These are phyloP conservation scores for Penicillium samsonianum DNA, from an alignment of 495 filamentous ascomycete species.

Conservation along the genomic window DNA sequence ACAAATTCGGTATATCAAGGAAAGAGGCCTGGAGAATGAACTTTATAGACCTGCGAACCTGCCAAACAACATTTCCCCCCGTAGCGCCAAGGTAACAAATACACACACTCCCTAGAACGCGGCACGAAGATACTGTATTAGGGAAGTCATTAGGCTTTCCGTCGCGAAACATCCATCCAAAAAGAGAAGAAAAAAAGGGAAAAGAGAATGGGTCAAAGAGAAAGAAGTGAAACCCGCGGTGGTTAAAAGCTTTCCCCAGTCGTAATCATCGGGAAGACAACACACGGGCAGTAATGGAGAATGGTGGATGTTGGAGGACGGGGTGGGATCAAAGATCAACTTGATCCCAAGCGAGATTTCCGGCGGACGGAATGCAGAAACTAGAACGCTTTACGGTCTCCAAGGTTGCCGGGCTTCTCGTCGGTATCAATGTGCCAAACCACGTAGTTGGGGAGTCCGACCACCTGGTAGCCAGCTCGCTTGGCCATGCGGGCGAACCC, in stretches of 20 bases:
- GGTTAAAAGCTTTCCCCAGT: slow-evolving; percentile 1
- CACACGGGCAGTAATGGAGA: slow-evolving; percentile 17
- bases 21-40: slow-evolving; percentile 35
- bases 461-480: slow-evolving; percentile 88
- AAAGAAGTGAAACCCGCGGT: slow-evolving; percentile 17
- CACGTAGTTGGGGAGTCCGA: slow-evolving; percentile 93
- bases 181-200: slow-evolving; percentile 19
- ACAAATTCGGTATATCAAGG: slow-evolving; percentile 31
- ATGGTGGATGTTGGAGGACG: slow-evolving; percentile 20
- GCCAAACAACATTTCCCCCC: slow-evolving; percentile 42
- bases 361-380: slow-evolving; percentile 13
- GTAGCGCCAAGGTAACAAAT: slow-evolving; percentile 45
- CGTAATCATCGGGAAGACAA: background rate
- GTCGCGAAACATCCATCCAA: slow-evolving; percentile 32
- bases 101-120: slow-evolving; percentile 41
- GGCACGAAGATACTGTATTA: slow-evolving; percentile 43
- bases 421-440: slow-evolving; percentile 99
- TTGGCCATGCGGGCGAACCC: slow-evolving; percentile 99
- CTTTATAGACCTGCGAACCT: slow-evolving; percentile 43
- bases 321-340: slow-evolving; percentile 29
- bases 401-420: slow-evolving; percentile 84
- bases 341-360: slow-evolving; percentile 19
- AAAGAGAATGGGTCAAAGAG: slow-evolving; percentile 20
- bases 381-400: slow-evolving; percentile 47
- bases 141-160: slow-evolving; percentile 42